A percentile compares a stretch with the other conserved stretches of the same genome.
Evolutionary conservation across 73 alveolate genomes (phyloP).

Genomic region (Chromera velia): DNA sequence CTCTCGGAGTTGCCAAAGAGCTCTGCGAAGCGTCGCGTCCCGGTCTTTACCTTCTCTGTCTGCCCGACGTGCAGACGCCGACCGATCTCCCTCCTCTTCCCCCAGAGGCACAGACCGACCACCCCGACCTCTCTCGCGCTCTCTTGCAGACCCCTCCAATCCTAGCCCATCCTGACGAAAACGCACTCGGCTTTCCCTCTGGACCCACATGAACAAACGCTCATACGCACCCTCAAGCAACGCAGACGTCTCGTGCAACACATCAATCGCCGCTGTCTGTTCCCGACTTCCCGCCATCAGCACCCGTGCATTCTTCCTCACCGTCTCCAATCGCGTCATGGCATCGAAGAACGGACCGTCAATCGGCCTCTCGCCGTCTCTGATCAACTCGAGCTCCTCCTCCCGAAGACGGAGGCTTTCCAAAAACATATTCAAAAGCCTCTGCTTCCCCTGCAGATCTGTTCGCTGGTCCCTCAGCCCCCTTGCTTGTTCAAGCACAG

Average conservation of each 20-base stretch:
- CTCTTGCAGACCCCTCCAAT: not conserved
- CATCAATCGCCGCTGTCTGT: constrained; percentile 40
- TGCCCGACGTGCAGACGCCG: not conserved
- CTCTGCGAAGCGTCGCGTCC: constrained; percentile 3
- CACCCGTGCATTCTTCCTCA: not conserved
- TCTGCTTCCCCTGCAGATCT: not conserved
- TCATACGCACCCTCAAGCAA: constrained; percentile 32
- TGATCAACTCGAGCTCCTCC: constrained; percentile 17
- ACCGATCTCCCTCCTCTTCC: not conserved
- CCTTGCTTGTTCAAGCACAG: not conserved
- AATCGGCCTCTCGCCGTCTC: constrained; percentile 23
- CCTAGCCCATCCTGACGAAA: too few species aligned
- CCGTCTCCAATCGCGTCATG: constrained; percentile 9
- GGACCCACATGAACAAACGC: constrained; percentile 40
- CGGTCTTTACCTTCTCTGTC: constrained; percentile 36
- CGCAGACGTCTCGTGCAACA: constrained; percentile 43
- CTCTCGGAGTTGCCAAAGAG: constrained; percentile 18
- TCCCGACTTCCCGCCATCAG: constrained; percentile 32
- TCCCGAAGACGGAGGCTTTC: constrained; percentile 19
- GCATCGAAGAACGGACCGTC: constrained; percentile 38
- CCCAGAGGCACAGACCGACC: not conserved
- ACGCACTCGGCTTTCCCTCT: not conserved
- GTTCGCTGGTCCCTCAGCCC: not conserved
- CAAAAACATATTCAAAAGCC: constrained; percentile 26
- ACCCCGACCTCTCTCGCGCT: not conserved